These are phyloP conservation scores for Tetrahymena elliotti DNA, from an alignment of 73 alveolate genomes.

Conservation along the genomic window DNA sequence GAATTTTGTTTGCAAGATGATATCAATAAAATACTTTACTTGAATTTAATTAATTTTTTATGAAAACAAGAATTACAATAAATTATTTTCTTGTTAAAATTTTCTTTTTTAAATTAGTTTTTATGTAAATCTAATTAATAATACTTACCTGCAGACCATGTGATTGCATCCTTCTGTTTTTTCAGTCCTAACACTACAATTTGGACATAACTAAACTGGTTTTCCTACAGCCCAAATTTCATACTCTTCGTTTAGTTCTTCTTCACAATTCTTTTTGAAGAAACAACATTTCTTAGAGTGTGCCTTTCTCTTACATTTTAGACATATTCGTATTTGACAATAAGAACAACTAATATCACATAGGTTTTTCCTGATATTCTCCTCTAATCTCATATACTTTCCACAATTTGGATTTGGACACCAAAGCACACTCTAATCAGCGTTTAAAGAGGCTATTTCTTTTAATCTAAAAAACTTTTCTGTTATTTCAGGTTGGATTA, in stretches of 20 bases:
- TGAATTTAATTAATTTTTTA: too few relatives aligned
- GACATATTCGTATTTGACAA: not conserved
- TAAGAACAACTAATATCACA: not conserved
- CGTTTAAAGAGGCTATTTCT: not conserved
- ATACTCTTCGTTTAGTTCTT: not conserved
- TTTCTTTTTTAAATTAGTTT: not conserved
- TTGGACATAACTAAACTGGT: not conserved
- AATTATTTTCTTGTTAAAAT: too few relatives aligned
- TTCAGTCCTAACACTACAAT: not conserved
- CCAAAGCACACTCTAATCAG: not conserved
- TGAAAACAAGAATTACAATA: too few relatives aligned
- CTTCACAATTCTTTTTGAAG: not conserved
- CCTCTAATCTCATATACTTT: not conserved
- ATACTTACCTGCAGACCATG: not conserved
- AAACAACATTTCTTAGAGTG: not conserved
- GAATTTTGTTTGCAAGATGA: too few relatives aligned
- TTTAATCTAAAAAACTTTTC: not conserved
- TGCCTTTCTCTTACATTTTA: not conserved
- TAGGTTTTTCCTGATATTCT: not conserved
- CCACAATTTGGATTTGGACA: not conserved
- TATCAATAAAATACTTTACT: too few relatives aligned
- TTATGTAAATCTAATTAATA: not conserved
- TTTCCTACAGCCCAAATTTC: not conserved
- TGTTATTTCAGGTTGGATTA: not conserved
- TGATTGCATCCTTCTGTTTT: not conserved